These are phyloP conservation scores for Scortechinia acanthostroma DNA, from an alignment of 2,329 filamentous ascomycete species.

Conservation along the genomic window DNA sequence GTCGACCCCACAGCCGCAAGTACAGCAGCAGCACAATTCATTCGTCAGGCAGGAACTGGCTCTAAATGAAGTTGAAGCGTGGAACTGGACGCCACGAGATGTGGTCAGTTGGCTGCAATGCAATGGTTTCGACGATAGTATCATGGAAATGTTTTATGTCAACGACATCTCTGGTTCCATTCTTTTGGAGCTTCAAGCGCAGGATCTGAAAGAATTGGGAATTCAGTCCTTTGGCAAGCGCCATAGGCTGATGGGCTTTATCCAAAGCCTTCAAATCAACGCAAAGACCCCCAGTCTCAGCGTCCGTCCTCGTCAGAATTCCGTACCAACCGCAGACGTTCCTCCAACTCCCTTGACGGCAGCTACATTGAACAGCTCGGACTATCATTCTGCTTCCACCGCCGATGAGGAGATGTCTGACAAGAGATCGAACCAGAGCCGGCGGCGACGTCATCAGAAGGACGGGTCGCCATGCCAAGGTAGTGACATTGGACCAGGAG, in stretches of 20 bases:
- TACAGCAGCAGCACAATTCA: too few relatives aligned
- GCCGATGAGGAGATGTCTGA: background rate
- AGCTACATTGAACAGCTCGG: background rate
- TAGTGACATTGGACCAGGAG: background rate
- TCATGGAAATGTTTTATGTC: constrained; percentile 50
- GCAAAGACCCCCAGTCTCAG: background rate
- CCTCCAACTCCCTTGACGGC: background rate
- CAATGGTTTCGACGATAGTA: constrained; percentile 38
- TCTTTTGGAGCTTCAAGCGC: constrained; percentile 47
- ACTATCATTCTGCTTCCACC: background rate
- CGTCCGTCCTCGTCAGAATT: background rate
- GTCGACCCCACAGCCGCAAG: background rate
- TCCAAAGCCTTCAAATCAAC: constrained; percentile 36
- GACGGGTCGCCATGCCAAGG: too few relatives aligned
- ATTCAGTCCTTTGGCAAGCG: constrained; percentile 59
- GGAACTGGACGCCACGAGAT: constrained; percentile 7
- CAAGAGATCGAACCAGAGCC: background rate
- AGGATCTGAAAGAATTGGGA: constrained; percentile 56
- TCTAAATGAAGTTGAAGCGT: background rate
- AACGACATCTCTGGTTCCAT: constrained; percentile 55
- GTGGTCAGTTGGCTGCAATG: constrained; percentile 48
- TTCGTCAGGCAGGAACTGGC: background rate
- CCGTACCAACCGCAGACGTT: background rate
- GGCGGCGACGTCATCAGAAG: background rate
- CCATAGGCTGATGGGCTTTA: constrained; percentile 49